These are phyloP conservation scores for Chalciporus piperatus DNA, from an alignment of 768 basidiomycete genomes.

Conservation along the genomic window DNA sequence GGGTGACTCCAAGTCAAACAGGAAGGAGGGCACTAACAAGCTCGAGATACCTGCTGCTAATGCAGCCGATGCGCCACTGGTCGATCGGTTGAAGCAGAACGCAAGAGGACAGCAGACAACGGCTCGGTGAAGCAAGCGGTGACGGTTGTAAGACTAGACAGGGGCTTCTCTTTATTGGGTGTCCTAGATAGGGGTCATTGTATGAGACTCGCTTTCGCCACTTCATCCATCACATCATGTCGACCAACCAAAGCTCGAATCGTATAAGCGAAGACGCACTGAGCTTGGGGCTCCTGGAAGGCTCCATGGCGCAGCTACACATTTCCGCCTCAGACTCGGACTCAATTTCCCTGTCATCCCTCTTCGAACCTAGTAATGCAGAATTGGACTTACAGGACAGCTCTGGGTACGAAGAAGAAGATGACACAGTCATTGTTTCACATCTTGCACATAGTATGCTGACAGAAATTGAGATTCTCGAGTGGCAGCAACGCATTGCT, in stretches of 20 bases:
- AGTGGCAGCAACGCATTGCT: neutral
- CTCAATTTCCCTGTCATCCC: neutral
- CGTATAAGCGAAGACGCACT: neutral
- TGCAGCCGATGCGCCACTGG: constrained; percentile 67
- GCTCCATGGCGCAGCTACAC: neutral
- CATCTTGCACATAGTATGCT: neutral
- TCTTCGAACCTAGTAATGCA: neutral
- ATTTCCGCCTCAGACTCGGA: neutral
- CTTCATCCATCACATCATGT: neutral
- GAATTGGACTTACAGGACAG: neutral
- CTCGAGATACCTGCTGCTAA: constrained; percentile 79
- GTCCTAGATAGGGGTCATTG: neutral
- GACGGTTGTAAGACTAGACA: neutral
- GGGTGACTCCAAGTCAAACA: constrained; percentile 57
- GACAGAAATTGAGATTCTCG: neutral
- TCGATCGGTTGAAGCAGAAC: constrained; percentile 59
- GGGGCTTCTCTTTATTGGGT: neutral
- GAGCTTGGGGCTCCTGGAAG: neutral
- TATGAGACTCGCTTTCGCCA: neutral
- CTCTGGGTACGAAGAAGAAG: neutral
- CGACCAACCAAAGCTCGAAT: neutral
- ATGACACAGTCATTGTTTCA: neutral
- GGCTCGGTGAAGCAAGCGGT: constrained; percentile 38
- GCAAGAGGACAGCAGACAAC: constrained; percentile 60
- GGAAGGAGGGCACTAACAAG: constrained; percentile 59